phyloP scores from a whole-genome alignment of 768 basidiomycete species.

The Boletus subparvulus region DNA sequence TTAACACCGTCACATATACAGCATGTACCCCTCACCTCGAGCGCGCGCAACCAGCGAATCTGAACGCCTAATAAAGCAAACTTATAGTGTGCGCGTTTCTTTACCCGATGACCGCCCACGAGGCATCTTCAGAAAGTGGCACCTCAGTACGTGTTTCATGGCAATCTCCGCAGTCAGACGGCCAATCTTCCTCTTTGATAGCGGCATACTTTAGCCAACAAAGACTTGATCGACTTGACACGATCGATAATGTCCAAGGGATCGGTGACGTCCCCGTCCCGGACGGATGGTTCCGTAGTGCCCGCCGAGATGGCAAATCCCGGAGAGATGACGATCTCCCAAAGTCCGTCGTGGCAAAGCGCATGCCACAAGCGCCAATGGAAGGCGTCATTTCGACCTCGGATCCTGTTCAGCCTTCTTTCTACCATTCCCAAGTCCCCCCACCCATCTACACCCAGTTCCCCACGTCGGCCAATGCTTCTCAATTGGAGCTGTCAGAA shows the following conservation, averaged over 20 bases:
- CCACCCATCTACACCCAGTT: slow-evolving; percentile 31
- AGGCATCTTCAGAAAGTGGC: slow-evolving; percentile 49
- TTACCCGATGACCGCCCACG: slow-evolving; percentile 44
- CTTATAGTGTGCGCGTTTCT: slow-evolving; percentile 51
- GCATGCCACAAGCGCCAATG: slow-evolving; percentile 34
- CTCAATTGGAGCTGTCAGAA: slow-evolving; percentile 29
- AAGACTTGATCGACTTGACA: slow-evolving; percentile 66
- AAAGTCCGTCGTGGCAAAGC: slow-evolving; percentile 48
- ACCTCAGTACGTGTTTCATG: slow-evolving; percentile 45
- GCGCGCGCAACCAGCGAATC: slow-evolving; percentile 38
- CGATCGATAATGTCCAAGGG: slow-evolving; percentile 67
- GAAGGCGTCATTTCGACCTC: slow-evolving; percentile 27
- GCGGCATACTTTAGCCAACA: slow-evolving; percentile 86
- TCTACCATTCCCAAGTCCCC: slow-evolving; percentile 23
- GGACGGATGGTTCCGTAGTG: slow-evolving; percentile 77
- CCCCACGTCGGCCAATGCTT: slow-evolving; percentile 30
- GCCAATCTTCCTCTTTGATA: slow-evolving; percentile 30
- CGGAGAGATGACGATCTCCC: slow-evolving; percentile 41
- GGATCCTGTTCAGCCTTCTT: slow-evolving; percentile 20
- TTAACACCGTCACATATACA: slow-evolving; percentile 18
- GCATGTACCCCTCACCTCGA: slow-evolving; percentile 42
- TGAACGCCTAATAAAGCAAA: slow-evolving; percentile 54
- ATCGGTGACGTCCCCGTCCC: slow-evolving; percentile 68
- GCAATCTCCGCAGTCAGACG: slow-evolving; percentile 28
- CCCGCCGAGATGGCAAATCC: slow-evolving; percentile 61